Evolutionary conservation across 2,329 filamentous ascomycete genomes (phyloP), one percentile per base, ranked within the genome.

Genomic region (Dactylellina drechsleri): DNA sequence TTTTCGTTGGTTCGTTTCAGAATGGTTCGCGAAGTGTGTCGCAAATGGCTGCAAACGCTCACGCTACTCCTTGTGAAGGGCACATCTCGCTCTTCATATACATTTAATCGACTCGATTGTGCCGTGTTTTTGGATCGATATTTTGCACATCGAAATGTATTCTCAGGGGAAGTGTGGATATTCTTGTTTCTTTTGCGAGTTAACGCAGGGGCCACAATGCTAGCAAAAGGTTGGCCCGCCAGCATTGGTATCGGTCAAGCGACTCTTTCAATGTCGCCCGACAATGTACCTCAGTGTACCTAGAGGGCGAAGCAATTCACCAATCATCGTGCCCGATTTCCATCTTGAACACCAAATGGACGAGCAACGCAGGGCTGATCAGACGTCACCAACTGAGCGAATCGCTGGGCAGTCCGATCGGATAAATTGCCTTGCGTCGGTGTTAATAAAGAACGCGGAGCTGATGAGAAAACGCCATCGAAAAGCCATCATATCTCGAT

Each of bases 11-110:
- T 36, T 18, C 18, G 71, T 75, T 75, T 75, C 71, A 75, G 41
- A 64, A 54, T 75, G 64, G 49, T 68, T 75, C 64, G 71, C 64
- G 67, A 68, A 68, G 31, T 45, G 31, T 64, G 57, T 71, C 59
- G 53, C 59, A 58, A 59, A 36, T 53, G 59, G 49, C 45, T 47
- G 28, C 43, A 45, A 58, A 58, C 54, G 54, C 54, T 50, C 15
- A 49, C 52, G 31, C 54, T 18, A 56, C 36, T 12, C 13, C 23
- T 36, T 36, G 16, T n/a, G 40, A 45, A 16, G 16, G 16, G 4
- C 15, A 36, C 16, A 45, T 40, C 20, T 36, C 40, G 16, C n/a
- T 40, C 23, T 23, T 23, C 2, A 23, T 23, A 23, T 23, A 23
- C 31, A 36, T 10, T 36, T 36, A 1, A 5, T 36, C 6, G 31